These are phyloP conservation scores for Aechmea fasciata DNA, from an alignment of 176 grass and related monocot species.

Conservation along the genomic window DNA sequence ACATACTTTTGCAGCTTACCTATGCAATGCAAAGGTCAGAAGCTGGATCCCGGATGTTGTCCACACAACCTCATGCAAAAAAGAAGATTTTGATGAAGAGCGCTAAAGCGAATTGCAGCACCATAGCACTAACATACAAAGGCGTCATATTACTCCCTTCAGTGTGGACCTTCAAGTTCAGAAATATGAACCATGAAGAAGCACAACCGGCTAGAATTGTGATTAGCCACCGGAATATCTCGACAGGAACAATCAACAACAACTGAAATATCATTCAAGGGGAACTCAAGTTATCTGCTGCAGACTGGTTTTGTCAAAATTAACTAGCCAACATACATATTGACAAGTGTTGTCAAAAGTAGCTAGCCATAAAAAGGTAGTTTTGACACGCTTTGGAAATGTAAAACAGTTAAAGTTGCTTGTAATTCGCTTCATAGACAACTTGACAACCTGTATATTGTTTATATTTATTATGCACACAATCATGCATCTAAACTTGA, in stretches of 20 bases:
- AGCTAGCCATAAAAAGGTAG: no score
- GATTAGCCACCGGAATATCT: slow-evolving; percentile 77
- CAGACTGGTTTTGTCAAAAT: neutral
- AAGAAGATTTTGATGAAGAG: slow-evolving; percentile 97
- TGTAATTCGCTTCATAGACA: neutral
- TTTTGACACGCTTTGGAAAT: no score
- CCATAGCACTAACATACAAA: slow-evolving; percentile 49
- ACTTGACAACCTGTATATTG: neutral
- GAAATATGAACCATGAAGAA: slow-evolving; percentile 77
- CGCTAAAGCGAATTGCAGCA: slow-evolving; percentile 73
- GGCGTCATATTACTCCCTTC: slow-evolving; percentile 59
- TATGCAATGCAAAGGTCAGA: neutral
- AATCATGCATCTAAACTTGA: neutral
- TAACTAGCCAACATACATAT: neutral
- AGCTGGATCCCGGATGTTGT: neutral
- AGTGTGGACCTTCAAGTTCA: slow-evolving; percentile 64
- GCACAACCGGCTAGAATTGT: slow-evolving; percentile 51
- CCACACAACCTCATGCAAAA: slow-evolving; percentile 51
- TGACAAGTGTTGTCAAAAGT: no score
- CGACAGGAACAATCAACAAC: slow-evolving; percentile 74
- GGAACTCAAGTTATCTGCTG: neutral
- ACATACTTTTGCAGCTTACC: neutral
- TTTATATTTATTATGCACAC: neutral
- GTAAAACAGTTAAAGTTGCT: no score
- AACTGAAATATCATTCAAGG: slow-evolving; percentile 37